A percentile compares a stretch with the other conserved stretches of the same genome.
Conservation (phyloP, 768 basidiomycete genomes). For the Leccinum broughii region DNA sequence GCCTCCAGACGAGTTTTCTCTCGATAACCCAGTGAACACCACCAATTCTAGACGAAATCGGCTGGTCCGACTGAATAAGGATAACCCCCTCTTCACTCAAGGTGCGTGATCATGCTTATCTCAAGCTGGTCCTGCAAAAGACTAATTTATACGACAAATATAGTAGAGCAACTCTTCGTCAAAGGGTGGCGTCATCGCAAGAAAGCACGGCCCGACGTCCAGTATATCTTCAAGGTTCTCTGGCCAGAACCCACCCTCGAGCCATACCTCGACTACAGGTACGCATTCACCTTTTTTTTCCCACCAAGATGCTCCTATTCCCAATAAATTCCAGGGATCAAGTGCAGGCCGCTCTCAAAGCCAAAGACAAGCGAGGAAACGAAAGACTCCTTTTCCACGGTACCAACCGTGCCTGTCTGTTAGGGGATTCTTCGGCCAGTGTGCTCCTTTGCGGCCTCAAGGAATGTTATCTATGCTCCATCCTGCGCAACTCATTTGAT, state of each 20-base stretch:
- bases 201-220: conserved; percentile 49
- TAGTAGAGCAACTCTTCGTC: conserved; percentile 52
- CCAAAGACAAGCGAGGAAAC: conserved; percentile 39
- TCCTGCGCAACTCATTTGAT: conserved; percentile 61
- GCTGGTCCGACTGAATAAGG: conserved; percentile 40
- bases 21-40: conserved; percentile 44
- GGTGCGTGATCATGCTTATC: conserved; percentile 34
- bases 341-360: conserved; percentile 29
- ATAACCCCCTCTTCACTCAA: conserved; percentile 38
- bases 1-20: conserved; percentile 35
- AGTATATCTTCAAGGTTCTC: conserved; percentile 52
- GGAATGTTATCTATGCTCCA: conserved; percentile 55
- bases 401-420: conserved; percentile 55
- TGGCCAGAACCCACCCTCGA: conserved; percentile 44
- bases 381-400: conserved; percentile 69
- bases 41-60: conserved; percentile 41
- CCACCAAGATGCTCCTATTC: conserved; percentile 13
- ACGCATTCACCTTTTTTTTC: conserved; percentile 20
- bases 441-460: conserved; percentile 49
- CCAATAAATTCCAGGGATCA: conserved; percentile 18
- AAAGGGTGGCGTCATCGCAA: conserved; percentile 59
- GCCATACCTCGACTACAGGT: conserved; percentile 51
- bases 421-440: conserved; percentile 53
- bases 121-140: background rate
- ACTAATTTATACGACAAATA: conserved; percentile 3